Evolutionary conservation across 2,329 filamentous ascomycete species (phyloP).

Genomic region (Aphanoascus verrucosus): DNA sequence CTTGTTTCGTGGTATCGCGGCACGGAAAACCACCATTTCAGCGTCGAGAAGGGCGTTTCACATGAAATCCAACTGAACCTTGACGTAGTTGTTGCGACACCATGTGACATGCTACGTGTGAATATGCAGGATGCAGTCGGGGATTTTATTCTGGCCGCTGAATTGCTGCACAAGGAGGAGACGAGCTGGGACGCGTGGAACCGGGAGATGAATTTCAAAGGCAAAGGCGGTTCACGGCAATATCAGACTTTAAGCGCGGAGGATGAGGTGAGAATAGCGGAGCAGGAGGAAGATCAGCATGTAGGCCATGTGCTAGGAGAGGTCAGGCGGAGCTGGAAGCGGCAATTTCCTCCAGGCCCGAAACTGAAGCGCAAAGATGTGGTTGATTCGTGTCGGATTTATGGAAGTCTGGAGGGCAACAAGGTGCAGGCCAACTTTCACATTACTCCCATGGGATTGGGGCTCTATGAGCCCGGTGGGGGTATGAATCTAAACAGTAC

Average conservation of each 20-base stretch:
- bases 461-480: constrained; percentile 69
- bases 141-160: constrained; percentile 76
- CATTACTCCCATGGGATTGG: constrained; percentile 87
- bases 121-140: constrained; percentile 95
- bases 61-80: constrained; percentile 89
- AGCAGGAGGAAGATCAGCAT: constrained; percentile 61
- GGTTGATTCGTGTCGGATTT: constrained; percentile 75
- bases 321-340: constrained; percentile 55
- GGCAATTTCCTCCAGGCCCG: constrained; percentile 63
- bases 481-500: constrained; percentile 75
- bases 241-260: constrained; percentile 49
- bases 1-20: constrained; percentile 73
- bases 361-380: constrained; percentile 45
- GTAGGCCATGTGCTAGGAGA: constrained; percentile 80
- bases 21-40: constrained; percentile 76
- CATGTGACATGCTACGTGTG: constrained; percentile 76
- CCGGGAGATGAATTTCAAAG: constrained; percentile 51
- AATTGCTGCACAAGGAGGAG: constrained; percentile 60
- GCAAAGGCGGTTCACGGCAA: constrained; percentile 50
- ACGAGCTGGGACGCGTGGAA: constrained; percentile 79
- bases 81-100: constrained; percentile 84
- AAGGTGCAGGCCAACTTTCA: constrained; percentile 98
- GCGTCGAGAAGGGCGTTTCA: constrained; percentile 82
- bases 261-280: constrained; percentile 42
- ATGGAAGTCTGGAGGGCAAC: constrained; percentile 80